These are phyloP conservation scores for Vicia faba DNA, from an alignment of 306 rosid genomes.

Conservation along the genomic window DNA sequence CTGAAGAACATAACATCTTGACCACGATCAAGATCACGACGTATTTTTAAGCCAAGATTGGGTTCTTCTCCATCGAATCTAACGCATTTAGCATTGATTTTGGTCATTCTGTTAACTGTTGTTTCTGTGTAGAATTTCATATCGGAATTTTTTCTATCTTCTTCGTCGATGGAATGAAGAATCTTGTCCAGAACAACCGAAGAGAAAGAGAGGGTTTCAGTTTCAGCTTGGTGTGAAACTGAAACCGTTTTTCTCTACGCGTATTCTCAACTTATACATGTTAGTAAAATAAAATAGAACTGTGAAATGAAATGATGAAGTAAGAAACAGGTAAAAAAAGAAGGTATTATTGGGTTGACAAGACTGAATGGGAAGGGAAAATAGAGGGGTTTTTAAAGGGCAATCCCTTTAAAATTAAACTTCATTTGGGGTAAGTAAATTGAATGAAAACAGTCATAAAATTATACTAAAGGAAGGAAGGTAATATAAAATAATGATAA, in stretches of 20 bases:
- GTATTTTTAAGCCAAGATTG: conserved; percentile 45
- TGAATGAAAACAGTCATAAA: too few relatives aligned
- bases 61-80: conserved; percentile 34
- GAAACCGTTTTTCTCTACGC: conserved; percentile 36
- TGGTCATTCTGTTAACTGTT: conserved; percentile 50
- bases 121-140: conserved; percentile 50
- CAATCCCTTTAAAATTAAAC: not conserved
- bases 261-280: conserved; percentile 51
- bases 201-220: conserved; percentile 70
- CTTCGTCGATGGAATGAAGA: conserved; percentile 78
- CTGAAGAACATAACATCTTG: conserved; percentile 65
- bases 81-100: conserved; percentile 26
- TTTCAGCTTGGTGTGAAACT: not conserved
- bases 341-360: too few relatives aligned
- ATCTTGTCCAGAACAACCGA: conserved; percentile 74
- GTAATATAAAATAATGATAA: too few relatives aligned
- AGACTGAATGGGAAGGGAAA: conserved; percentile 39
- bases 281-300: conserved; percentile 26
- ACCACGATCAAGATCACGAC: conserved; percentile 36
- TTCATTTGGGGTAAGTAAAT: too few relatives aligned
- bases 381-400: conserved; percentile 54
- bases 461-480: too few relatives aligned
- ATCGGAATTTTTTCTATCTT: conserved; percentile 39
- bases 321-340: not conserved
- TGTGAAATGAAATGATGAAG: conserved; percentile 12